Conservation (phyloP, 495 filamentous ascomycete species). For the Penicillium canescens region DNA sequence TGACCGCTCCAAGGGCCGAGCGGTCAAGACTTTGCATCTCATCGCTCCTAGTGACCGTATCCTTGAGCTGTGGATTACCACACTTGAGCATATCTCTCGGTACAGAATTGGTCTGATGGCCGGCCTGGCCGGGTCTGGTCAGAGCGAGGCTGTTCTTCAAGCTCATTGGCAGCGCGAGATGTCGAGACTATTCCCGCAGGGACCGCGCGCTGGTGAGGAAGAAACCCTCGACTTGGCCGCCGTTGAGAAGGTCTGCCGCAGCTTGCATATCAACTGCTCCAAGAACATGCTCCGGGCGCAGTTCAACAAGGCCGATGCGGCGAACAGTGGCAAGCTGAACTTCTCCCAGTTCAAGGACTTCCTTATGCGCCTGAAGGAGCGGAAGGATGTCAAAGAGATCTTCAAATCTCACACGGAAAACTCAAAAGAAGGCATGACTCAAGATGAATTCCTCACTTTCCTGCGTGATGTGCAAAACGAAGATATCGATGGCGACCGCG, state of each 20-base stretch:
- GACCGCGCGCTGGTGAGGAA: constrained; percentile 54
- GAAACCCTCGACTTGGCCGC: constrained; percentile 73
- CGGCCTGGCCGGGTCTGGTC: constrained; percentile 70
- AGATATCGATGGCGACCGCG: constrained; percentile 63
- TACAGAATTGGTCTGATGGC: constrained; percentile 87
- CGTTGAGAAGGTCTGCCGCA: constrained; percentile 79
- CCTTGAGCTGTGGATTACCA: constrained; percentile 77
- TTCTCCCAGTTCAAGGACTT: constrained; percentile 81
- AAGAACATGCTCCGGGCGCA: constrained; percentile 69
- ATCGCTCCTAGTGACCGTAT: constrained; percentile 69
- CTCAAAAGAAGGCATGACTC: constrained; percentile 60
- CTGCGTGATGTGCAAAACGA: constrained; percentile 72
- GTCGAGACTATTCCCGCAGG: constrained; percentile 61
- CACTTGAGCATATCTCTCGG: constrained; percentile 74
- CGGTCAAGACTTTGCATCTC: constrained; percentile 78
- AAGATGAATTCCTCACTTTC: constrained; percentile 74
- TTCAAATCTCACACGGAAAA: constrained; percentile 57
- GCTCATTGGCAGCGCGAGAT: constrained; percentile 88
- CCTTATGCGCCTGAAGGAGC: constrained; percentile 74
- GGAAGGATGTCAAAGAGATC: constrained; percentile 75
- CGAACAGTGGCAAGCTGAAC: constrained; percentile 60
- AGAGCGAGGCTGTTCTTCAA: constrained; percentile 75
- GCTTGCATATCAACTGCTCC: constrained; percentile 85
- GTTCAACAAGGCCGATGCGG: constrained; percentile 72
- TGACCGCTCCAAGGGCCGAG: constrained; percentile 64